Evolutionary conservation across 2,329 filamentous ascomycete genomes (phyloP).

Genomic region (Harringtonia lauricola): DNA sequence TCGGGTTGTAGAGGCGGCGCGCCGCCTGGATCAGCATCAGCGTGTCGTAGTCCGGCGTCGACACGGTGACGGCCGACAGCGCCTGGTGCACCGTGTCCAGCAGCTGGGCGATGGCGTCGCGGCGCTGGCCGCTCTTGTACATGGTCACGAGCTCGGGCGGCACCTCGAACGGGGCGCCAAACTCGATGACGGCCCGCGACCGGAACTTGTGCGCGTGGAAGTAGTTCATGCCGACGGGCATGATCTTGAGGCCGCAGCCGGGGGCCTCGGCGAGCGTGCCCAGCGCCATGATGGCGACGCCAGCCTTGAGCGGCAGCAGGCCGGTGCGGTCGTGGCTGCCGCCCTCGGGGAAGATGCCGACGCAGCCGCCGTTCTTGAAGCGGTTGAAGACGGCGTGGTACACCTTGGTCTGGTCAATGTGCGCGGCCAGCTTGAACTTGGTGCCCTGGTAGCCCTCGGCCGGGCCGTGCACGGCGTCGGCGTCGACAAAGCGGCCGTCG

Average conservation of each 20-base stretch:
- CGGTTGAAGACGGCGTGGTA: conserved; percentile 88
- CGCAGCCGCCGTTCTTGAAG: conserved; percentile 71
- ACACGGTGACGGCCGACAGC: conserved; percentile 80
- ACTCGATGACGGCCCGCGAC: conserved; percentile 90
- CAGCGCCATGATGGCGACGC: conserved; percentile 95
- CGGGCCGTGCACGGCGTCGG: conserved; percentile 34
- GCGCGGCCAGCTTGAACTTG: conserved; percentile 78
- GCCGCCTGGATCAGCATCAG: conserved; percentile 95
- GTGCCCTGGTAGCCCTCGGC: conserved; percentile 61
- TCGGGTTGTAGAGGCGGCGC: conserved; percentile 84
- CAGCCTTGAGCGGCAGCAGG: conserved; percentile 84
- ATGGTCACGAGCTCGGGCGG: conserved; percentile 71
- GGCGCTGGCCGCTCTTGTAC: conserved; percentile 71
- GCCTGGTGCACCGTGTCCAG: conserved; percentile 80
- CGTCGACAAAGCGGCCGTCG: conserved; percentile 51
- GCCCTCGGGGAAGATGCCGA: conserved; percentile 95
- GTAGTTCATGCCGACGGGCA: conserved; percentile 98
- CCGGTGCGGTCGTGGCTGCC: conserved; percentile 92
- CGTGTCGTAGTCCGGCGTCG: conserved; percentile 88
- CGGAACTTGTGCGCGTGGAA: conserved; percentile 98
- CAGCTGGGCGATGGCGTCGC: conserved; percentile 77
- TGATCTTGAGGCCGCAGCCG: conserved; percentile 82
- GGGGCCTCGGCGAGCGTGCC: conserved; percentile 79
- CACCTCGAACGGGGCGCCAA: conserved; percentile 80
- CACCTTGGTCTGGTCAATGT: conserved; percentile 87